Base-by-base conservation (phyloP, 1,139 yeast species). In the Lodderomyces oxycetoniae region DNA sequence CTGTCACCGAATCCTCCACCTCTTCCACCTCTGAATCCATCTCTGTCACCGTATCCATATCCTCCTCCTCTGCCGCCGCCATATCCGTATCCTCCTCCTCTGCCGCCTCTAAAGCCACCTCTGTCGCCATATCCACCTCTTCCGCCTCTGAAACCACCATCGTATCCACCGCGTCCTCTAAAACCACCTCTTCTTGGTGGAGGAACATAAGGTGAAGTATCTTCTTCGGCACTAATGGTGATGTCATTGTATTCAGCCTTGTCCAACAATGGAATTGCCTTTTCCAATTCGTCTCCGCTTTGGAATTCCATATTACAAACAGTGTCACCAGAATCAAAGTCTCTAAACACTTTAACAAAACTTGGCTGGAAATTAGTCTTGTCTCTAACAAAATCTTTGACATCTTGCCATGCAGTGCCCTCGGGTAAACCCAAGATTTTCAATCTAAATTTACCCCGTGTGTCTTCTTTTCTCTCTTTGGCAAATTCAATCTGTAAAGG, bases 321-420 rank as follows among this genome's bases (percentile, higher is more conserved):
- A 51, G 81, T 79, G 53, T 79, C 84, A 49, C 79, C 79, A 40
- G 61, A 46, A 33, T 67, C 74, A 46, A 63, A 63, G 50, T 77
- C 79, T 53, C 77, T 72, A 62, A 70, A 74, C 38, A 82, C 86
- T 60, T 80, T 78, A 48, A 85, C 84, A 58, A 79, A 83, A 32
- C 79, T 74, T 39, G 88, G 84, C 42, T 77, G 74, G 48, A 71
- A 60, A 45, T 73, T 76, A 49, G 77, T 71, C 52, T 77, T 77
- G 44, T 81, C 89, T 57, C 86, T 68, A 45, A 82, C 83, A 51
- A 79, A 77, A 61, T 83, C 93, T 61, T 83, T 83, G 54, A 83
- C 73, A 53, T 82, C 89, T 69, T 83, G 91, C 93, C 93, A 83
- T 35, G 87, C 80, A 38, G 85, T 72, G 43, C 80, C 79, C 48